A percentile compares a stretch with the other conserved stretches of the same genome.
Conservation (phyloP, 148 eudicot species). For the Camellia japonica region DNA sequence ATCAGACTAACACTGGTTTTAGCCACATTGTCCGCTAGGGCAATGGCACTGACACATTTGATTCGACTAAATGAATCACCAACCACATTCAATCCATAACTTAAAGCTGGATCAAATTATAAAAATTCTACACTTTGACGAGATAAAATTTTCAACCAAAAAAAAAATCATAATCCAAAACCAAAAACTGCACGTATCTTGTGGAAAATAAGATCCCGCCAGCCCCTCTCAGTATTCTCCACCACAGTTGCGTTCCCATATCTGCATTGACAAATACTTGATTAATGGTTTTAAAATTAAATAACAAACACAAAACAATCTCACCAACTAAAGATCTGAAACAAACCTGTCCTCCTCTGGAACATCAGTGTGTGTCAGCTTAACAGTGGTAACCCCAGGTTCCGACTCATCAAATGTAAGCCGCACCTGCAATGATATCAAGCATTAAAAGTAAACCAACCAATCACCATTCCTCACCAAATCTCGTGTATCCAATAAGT, state of each 20-base stretch:
- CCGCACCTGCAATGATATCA: constrained; percentile 53
- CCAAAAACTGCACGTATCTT: constrained; percentile 93
- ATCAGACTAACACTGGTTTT: not conserved
- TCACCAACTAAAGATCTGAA: not conserved
- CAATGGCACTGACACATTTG: not conserved
- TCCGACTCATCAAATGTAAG: constrained; percentile 89
- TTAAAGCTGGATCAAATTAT: constrained; percentile 8
- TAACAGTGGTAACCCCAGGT: constrained; percentile 73
- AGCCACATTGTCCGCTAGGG: constrained; percentile 1
- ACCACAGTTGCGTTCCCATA: constrained; percentile 96
- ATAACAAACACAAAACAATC: not conserved
- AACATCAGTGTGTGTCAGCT: constrained; percentile 74
- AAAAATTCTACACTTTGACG: not conserved
- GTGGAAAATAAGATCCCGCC: constrained; percentile 95
- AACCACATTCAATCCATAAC: constrained; percentile 11
- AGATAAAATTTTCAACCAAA: not conserved
- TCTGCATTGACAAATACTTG: constrained; percentile 37
- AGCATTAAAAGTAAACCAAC: not conserved
- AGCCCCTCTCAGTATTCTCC: constrained; percentile 97
- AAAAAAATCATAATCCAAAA: constrained; percentile 61
- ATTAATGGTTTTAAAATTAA: not conserved
- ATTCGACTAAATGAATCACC: constrained; percentile 2
- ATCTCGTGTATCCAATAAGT: not conserved
- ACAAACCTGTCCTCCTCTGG: constrained; percentile 97
- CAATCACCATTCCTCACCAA: not conserved